Conservation (phyloP, 108 stramenopile genomes). For the Epipyxis sp. region DNA sequence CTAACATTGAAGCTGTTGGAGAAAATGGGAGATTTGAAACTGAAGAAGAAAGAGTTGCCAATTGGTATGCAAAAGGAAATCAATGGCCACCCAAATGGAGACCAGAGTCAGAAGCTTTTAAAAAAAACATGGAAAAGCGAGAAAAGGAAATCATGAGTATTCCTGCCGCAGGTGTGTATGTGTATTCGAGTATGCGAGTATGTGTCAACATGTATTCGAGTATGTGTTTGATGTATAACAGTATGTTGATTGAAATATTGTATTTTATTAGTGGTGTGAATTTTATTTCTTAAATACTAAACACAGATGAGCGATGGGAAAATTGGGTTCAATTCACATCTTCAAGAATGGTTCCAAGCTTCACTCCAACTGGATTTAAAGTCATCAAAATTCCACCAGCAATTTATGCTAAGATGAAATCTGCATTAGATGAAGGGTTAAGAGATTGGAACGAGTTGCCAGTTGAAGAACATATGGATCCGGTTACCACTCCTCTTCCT, state of each 20-base stretch:
- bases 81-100: slow-evolving; percentile 1
- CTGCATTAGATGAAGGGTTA: neutral
- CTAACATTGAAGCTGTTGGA: too few species aligned
- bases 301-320: slow-evolving; percentile 27
- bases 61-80: neutral
- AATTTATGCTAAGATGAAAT: neutral
- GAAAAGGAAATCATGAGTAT: neutral
- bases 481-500: neutral
- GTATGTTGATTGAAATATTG: too few species aligned
- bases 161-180: too few species aligned
- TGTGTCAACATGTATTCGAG: too few species aligned
- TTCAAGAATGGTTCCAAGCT: slow-evolving; percentile 6
- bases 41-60: neutral
- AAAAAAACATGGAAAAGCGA: neutral
- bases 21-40: neutral
- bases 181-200: too few species aligned
- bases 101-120: neutral
- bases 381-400: slow-evolving; percentile 25
- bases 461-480: neutral
- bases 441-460: neutral
- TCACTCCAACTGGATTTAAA: slow-evolving; percentile 22
- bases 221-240: too few species aligned
- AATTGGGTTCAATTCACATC: slow-evolving; percentile 18
- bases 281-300: neutral
- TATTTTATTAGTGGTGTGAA: too few species aligned